Percentiles rank a stretch among this genome's conserved stretches.
Evolutionary conservation across 176 grass and related monocot genomes (phyloP).

Genomic region (Cenchrus fungigraminus): DNA sequence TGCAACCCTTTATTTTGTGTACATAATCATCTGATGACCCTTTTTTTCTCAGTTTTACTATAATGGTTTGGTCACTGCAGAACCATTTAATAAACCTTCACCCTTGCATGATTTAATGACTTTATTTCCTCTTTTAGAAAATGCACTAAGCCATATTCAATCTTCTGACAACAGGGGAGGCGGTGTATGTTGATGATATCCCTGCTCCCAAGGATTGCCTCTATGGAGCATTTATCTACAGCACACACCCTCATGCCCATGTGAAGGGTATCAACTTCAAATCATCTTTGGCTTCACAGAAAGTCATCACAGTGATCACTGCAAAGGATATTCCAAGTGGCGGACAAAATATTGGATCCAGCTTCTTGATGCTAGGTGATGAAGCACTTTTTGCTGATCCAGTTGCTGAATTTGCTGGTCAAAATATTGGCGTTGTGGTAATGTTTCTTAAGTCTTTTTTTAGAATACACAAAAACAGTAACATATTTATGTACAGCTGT

Average conservation of each 20-base stretch:
- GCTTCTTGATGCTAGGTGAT: constrained; percentile 37
- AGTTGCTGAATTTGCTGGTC: constrained; percentile 70
- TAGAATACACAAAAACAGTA: neutral
- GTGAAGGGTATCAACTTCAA: constrained; percentile 58
- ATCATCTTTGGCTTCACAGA: constrained; percentile 68
- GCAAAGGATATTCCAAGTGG: constrained; percentile 73
- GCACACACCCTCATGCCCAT: constrained; percentile 69
- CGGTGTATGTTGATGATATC: constrained; percentile 87
- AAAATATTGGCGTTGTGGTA: constrained; percentile 88
- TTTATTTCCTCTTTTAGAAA: neutral
- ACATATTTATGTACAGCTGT: neutral
- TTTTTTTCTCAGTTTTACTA: neutral
- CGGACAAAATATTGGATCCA: constrained; percentile 65
- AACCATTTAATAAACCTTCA: too few species aligned
- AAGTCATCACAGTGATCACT: constrained; percentile 62
- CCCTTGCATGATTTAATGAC: neutral
- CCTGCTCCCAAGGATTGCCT: constrained; percentile 85
- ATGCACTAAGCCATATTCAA: constrained; percentile 13
- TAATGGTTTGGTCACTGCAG: neutral
- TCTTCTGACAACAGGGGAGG: constrained; percentile 63
- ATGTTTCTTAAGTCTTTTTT: constrained; percentile 19
- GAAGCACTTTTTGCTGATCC: constrained; percentile 75
- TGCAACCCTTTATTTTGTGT: neutral
- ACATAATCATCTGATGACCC: neutral
- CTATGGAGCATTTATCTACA: constrained; percentile 88